Percentiles rank a stretch among this genome's conserved stretches.
Conservation (phyloP, 192 early-diverging fungal genomes). For the Neocallimastix lanati region DNA sequence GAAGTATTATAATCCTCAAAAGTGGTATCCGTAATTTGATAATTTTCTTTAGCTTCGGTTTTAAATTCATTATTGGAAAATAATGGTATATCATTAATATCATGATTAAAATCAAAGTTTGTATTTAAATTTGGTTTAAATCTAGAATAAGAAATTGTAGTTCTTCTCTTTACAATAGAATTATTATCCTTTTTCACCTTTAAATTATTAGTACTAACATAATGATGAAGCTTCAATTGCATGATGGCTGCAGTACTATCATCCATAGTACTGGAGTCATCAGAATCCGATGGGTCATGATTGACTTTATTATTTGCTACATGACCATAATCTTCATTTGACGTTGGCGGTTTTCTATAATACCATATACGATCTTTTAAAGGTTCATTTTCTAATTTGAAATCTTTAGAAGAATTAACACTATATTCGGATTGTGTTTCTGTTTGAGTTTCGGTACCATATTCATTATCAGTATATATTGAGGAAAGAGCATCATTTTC, state of each 20-base stretch:
- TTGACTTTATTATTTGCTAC: not conserved
- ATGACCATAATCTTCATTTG: not conserved
- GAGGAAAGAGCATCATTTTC: not conserved
- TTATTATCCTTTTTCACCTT: not conserved
- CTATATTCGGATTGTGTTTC: not conserved
- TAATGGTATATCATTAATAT: not conserved
- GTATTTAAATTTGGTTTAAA: not conserved
- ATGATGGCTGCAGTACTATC: not conserved
- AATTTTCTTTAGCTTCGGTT: not conserved
- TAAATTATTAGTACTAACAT: not conserved
- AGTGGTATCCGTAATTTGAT: not conserved
- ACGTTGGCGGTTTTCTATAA: not conserved
- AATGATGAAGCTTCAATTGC: not conserved
- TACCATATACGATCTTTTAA: not conserved
- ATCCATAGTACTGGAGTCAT: not conserved
- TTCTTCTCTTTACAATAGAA: not conserved
- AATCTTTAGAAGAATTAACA: not conserved
- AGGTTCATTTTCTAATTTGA: not conserved
- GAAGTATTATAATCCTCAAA: not conserved
- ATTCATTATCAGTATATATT: not conserved
- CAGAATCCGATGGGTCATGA: not conserved
- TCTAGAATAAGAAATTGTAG: not conserved
- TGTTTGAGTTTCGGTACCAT: too few relatives aligned
- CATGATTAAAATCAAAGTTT: not conserved
- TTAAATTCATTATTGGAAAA: not conserved